A percentile compares a stretch with the other conserved stretches of the same genome.
These are phyloP conservation scores for Wakefieldia striispora DNA, from an alignment of 768 basidiomycete genomes.

Conservation along the genomic window DNA sequence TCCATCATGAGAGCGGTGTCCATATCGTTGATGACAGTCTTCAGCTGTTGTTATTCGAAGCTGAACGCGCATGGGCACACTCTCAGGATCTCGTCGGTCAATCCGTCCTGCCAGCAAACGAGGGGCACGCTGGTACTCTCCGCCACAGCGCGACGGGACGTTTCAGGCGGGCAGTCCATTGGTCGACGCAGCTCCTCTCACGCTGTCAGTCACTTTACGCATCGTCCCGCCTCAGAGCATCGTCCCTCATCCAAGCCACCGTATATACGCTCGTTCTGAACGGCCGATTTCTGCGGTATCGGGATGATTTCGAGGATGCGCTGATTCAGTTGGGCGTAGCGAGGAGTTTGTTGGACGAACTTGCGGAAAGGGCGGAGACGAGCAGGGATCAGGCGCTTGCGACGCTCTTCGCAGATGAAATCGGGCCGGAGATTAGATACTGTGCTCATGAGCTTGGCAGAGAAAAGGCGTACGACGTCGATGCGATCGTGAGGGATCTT, in stretches of 20 bases:
- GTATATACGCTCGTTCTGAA: conserved; percentile 79
- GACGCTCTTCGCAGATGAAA: conserved; percentile 77
- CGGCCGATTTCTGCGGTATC: conserved; percentile 78
- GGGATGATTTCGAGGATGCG: conserved; percentile 73
- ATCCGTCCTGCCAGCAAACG: conserved; percentile 50
- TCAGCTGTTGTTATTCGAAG: conserved; percentile 82
- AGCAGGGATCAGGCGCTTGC: conserved; percentile 88
- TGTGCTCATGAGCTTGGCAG: conserved; percentile 87
- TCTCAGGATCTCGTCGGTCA: conserved; percentile 71
- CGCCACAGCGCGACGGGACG: conserved; percentile 76
- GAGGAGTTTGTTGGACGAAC: conserved; percentile 64
- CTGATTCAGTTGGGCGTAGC: conserved; percentile 78
- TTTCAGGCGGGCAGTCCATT: conserved; percentile 75
- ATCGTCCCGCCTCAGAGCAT: conserved; percentile 50
- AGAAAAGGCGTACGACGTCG: conserved; percentile 76
- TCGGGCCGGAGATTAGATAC: conserved; percentile 88
- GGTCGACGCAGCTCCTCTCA: conserved; percentile 75
- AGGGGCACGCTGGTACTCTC: conserved; percentile 51
- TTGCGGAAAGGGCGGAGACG: conserved; percentile 61
- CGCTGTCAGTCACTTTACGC: conserved; percentile 65
- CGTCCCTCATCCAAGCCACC: conserved; percentile 64
- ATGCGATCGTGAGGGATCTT: conserved; percentile 66
- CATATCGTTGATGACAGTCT: conserved; percentile 44
- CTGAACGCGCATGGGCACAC: conserved; percentile 90
- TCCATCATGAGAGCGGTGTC: conserved; percentile 2